Conservation (phyloP, 2,329 filamentous ascomycete genomes). For the Leptosphaerulina australis region DNA sequence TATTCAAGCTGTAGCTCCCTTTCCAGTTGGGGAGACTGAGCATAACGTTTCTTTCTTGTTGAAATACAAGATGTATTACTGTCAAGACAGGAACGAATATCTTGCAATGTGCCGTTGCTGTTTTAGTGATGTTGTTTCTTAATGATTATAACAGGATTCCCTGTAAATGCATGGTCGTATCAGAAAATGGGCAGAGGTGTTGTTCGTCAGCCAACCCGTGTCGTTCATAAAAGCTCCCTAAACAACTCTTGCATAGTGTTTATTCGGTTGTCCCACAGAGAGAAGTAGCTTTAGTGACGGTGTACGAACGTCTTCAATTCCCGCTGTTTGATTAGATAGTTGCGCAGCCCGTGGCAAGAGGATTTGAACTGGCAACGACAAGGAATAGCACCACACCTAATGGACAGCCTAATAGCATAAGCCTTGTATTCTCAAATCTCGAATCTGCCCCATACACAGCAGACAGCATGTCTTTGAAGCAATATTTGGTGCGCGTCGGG, state of each 20-base stretch:
- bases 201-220: slow-evolving; percentile 46
- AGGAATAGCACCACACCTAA: not conserved
- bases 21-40: no score
- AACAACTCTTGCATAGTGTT: slow-evolving; percentile 45
- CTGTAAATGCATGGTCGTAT: slow-evolving; percentile 52
- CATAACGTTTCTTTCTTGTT: no score
- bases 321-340: slow-evolving; percentile 1
- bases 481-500: slow-evolving; percentile 45
- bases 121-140: no score
- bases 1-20: no score
- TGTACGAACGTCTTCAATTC: not conserved
- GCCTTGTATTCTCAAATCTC: not conserved
- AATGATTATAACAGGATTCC: no score
- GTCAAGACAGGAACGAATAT: no score
- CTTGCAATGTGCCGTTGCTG: no score
- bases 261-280: slow-evolving; percentile 49
- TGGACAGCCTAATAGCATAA: not conserved
- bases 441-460: slow-evolving; percentile 42
- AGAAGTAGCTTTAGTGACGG: not conserved
- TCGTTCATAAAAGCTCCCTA: slow-evolving; percentile 44
- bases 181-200: slow-evolving; percentile 48
- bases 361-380: not conserved
- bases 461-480: slow-evolving; percentile 47
- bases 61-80: no score
- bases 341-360: not conserved